These are phyloP conservation scores for Leishmania braziliensis DNA, from an alignment of 208 protist genomes.

Conservation along the genomic window DNA sequence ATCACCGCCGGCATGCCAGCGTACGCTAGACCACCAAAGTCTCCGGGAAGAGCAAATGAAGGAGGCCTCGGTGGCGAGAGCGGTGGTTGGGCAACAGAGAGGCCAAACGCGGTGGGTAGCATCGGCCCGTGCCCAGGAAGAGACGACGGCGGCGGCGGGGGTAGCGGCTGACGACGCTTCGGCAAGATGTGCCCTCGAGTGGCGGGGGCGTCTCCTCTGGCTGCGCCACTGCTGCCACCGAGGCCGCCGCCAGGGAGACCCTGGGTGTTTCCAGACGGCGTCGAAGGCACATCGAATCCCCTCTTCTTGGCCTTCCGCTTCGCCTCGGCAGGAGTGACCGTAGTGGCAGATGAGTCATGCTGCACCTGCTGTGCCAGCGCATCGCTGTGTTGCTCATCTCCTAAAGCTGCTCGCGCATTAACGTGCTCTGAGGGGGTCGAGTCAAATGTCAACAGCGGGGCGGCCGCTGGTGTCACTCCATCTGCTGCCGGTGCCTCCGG, in stretches of 20 bases:
- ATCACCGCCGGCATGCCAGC: constrained; percentile 12
- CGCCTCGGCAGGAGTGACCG: not conserved
- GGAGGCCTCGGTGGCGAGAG: not conserved
- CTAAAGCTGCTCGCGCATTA: not conserved
- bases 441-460: constrained; percentile 8
- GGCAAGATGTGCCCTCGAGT: constrained; percentile 16
- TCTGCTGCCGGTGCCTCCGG: not conserved
- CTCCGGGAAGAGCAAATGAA: constrained; percentile 14
- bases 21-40: constrained; percentile 20
- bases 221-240: not conserved
- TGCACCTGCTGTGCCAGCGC: not conserved
- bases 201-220: not conserved
- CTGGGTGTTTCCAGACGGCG: not conserved
- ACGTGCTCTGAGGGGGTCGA: constrained; percentile 8
- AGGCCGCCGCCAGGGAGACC: not conserved
- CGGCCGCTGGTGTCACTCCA: not conserved
- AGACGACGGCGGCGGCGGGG: constrained; percentile 15
- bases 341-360: not conserved
- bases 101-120: constrained; percentile 13
- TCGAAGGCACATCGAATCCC: not conserved
- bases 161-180: constrained; percentile 1
- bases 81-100: constrained; percentile 2
- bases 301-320: constrained; percentile 16
- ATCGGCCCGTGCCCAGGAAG: constrained; percentile 17
- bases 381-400: not conserved